A percentile compares a stretch with the other conserved stretches of the same genome.
Evolutionary conservation across 176 grass and related monocot species (phyloP).

Genomic region (Triticum monococcum): DNA sequence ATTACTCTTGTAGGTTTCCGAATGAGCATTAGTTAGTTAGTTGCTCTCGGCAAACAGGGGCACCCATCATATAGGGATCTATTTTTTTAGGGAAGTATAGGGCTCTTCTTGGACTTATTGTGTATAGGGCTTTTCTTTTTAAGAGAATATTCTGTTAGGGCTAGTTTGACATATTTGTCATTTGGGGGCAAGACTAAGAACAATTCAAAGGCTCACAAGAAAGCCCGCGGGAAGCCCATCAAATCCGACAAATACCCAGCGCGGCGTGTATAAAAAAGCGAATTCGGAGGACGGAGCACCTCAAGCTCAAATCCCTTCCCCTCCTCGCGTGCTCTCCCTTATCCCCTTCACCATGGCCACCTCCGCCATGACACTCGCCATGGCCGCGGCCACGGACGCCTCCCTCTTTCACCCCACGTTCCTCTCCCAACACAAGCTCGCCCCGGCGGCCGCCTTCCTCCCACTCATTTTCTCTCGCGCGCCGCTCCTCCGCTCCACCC

Average conservation of each 20-base stretch:
- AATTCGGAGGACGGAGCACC: conserved; percentile 4
- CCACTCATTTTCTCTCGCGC: conserved; percentile 36
- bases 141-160: no score
- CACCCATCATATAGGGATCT: no score
- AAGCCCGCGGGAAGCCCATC: neutral
- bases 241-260: neutral
- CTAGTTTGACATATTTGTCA: no score
- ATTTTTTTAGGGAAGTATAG: no score
- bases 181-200: neutral
- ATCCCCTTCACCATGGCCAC: conserved; percentile 43
- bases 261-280: neutral
- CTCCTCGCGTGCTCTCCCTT: conserved; percentile 13
- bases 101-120: no score
- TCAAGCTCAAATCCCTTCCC: conserved; percentile 25
- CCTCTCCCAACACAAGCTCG: conserved; percentile 20
- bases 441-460: conserved; percentile 19
- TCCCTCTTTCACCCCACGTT: conserved; percentile 3
- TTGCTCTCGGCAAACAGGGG: no score
- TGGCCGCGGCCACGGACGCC: conserved; percentile 35
- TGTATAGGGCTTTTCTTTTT: no score
- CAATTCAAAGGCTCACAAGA: neutral
- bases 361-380: conserved; percentile 28
- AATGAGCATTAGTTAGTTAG: no score
- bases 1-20: no score
- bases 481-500: conserved; percentile 47